Base-by-base conservation (phyloP, 2,329 filamentous ascomycete species). In the Curvularia sp. region DNA sequence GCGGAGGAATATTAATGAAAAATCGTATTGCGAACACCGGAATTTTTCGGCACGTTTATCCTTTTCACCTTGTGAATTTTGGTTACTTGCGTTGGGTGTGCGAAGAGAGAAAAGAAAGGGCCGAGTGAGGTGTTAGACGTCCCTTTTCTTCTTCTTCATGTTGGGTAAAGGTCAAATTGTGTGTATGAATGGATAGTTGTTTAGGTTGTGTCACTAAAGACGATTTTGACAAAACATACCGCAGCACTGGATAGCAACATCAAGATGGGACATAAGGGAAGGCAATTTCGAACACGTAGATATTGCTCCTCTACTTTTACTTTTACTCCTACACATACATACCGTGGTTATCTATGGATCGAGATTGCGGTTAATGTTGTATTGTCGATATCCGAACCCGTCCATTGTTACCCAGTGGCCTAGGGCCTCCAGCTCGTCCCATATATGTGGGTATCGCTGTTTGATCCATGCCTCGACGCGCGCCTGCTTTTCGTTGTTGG, bases 381-480 rank as follows among this genome's bases (percentile, higher is more conserved):
- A 75, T 62, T 73, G 74, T 30, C 68, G 68, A 57, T 75, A 75
- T 20, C 74, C 74, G 44, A 76, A 76, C 0, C 73, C 74, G 39
- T 75, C 75, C 69, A 74, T 69, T 1, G 73, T 75, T 3, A 71
- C 66, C 62, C 63, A 70, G 43, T 71, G 58, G 8, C 85, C 83
- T 56, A 83, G 80, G 63, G 81, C 81, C 66, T 86, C 83, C 60
- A 96, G 75, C 65, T 88, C 83, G 10, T 78, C 79, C 93, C 92
- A 97, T 5, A 85, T 78, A 9, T 85, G 81, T 0, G 90, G 87
- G 75, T 91, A 92, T 43, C 84, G 83, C 49, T 84, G 77, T 66
- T 84, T 84, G 2, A 89, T 89, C 92, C 92, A 97, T 15, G 83
- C 80, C 72, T 93, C 88, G 56, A 96, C 89, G 38, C 86, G 81